phyloP scores from a whole-genome alignment of 1,284 basidiomycete species.

The Thelephora terrestris region DNA sequence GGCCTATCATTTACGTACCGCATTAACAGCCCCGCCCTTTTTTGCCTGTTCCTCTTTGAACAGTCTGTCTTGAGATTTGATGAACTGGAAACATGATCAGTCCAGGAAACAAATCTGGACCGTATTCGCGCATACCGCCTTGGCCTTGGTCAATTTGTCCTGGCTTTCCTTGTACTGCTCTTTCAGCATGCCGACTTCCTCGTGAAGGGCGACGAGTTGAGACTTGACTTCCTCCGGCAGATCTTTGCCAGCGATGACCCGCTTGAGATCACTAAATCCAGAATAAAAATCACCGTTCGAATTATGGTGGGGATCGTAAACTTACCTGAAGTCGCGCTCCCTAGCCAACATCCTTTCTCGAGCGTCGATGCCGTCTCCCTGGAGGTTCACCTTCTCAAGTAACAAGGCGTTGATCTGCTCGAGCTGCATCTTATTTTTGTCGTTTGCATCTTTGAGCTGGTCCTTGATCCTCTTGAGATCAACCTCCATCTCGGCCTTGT shows the following conservation, averaged over 20 bases:
- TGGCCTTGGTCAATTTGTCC: constrained; percentile 79
- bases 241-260: constrained; percentile 63
- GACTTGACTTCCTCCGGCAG: constrained; percentile 75
- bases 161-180: constrained; percentile 63
- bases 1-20: constrained; percentile 15
- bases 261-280: constrained; percentile 54
- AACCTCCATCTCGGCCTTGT: constrained; percentile 67
- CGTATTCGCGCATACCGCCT: constrained; percentile 37
- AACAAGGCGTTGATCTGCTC: constrained; percentile 84
- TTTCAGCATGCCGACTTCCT: constrained; percentile 63
- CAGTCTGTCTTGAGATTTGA: constrained; percentile 85
- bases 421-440: constrained; percentile 86
- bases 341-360: constrained; percentile 76
- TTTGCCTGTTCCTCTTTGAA: constrained; percentile 69
- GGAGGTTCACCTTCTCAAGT: constrained; percentile 86
- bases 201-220: constrained; percentile 66
- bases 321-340: constrained; percentile 70
- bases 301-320: constrained; percentile 5
- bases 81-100: constrained; percentile 47
- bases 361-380: constrained; percentile 79
- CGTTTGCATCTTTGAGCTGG: constrained; percentile 63
- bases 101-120: constrained; percentile 1
- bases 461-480: constrained; percentile 57
- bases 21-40: constrained; percentile 23
- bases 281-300: constrained; percentile 5